A percentile compares a stretch with the other conserved stretches of the same genome.
phyloP scores from a whole-genome alignment of 2,329 filamentous ascomycete species.

The Byssoonygena ceratinophila region DNA sequence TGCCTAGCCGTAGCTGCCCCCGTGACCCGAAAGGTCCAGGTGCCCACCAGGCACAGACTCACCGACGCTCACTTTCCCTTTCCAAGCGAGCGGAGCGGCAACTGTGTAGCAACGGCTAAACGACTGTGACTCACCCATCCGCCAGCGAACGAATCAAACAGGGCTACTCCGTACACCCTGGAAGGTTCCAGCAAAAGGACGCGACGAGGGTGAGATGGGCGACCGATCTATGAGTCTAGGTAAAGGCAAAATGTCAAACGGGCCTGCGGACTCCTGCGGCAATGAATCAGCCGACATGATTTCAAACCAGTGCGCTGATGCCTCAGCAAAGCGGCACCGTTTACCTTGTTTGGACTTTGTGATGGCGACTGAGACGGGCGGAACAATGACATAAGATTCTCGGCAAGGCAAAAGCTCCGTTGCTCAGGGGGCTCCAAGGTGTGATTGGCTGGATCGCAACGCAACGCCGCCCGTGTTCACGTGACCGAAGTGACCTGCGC shows the following conservation, averaged over 20 bases:
- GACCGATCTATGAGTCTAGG: neutral
- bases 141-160: neutral
- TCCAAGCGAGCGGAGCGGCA: neutral
- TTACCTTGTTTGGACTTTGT: too few relatives aligned
- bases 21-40: neutral
- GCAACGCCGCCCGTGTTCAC: neutral
- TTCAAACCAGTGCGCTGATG: neutral
- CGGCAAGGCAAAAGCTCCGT: neutral
- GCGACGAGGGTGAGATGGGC: too few relatives aligned
- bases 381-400: too few relatives aligned
- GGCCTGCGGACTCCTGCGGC: neutral
- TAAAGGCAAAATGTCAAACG: neutral
- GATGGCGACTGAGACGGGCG: too few relatives aligned
- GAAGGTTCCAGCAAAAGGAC: neutral
- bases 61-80: neutral
- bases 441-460: neutral
- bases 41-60: neutral
- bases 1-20: neutral
- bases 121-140: neutral
- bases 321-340: neutral
- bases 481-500: neutral
- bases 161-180: neutral
- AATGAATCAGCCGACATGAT: neutral
- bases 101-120: neutral
- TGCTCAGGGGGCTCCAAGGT: neutral